phyloP scores from a whole-genome alignment of 352 stramenopile genomes.

The Phytophthora brassicae region DNA sequence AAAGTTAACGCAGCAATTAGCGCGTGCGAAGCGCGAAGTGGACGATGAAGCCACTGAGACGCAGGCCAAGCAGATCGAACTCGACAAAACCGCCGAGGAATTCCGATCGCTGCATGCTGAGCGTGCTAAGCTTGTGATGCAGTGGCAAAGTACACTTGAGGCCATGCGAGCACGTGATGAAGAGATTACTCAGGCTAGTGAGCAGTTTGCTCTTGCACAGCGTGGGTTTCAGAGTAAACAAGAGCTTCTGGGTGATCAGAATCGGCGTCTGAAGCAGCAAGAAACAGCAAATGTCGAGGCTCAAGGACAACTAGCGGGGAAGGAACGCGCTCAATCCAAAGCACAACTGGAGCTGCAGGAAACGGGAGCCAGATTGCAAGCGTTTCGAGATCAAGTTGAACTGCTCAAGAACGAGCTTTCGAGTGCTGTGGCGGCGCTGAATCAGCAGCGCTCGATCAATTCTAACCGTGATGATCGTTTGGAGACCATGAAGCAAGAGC shows the following conservation, averaged over 20 bases:
- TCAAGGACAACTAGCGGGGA: constrained; percentile 63
- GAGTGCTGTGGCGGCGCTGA: constrained; percentile 82
- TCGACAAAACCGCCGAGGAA: constrained; percentile 94
- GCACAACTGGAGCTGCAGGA: constrained; percentile 71
- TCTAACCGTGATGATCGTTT: constrained; percentile 70
- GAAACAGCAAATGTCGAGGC: constrained; percentile 87
- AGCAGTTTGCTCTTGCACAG: constrained; percentile 81
- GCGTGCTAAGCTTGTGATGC: constrained; percentile 91
- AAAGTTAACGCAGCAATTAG: constrained; percentile 88
- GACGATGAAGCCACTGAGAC: constrained; percentile 90
- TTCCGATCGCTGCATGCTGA: constrained; percentile 94
- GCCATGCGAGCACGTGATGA: constrained; percentile 92
- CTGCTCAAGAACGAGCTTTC: constrained; percentile 91
- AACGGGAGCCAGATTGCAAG: constrained; percentile 58
- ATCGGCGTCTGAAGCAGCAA: constrained; percentile 80
- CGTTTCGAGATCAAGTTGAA: constrained; percentile 92
- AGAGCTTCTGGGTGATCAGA: constrained; percentile 73
- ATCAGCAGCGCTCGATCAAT: constrained; percentile 79
- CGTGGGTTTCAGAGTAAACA: constrained; percentile 61
- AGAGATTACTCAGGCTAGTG: constrained; percentile 91
- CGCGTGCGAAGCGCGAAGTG: constrained; percentile 76
- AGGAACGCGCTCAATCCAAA: constrained; percentile 70
- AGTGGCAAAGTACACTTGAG: constrained; percentile 95
- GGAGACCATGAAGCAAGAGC: constrained; percentile 78
- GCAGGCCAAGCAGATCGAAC: constrained; percentile 94